Conservation (phyloP, 208 protist species). For the Trypanosoma avium region DNA sequence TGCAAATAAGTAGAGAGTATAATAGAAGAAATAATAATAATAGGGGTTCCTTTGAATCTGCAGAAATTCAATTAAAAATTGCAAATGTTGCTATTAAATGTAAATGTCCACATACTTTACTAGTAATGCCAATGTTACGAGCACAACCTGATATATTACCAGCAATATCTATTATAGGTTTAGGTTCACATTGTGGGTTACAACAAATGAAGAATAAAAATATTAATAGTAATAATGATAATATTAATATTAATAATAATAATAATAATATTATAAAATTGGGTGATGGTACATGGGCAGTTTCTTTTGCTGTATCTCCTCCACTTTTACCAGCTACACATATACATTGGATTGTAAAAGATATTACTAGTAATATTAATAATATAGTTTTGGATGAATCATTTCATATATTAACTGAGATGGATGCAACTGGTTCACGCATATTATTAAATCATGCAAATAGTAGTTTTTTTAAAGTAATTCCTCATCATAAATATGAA, state of each 20-base stretch:
- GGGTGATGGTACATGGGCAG: conserved; percentile 27
- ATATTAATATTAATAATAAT: conserved; percentile 8
- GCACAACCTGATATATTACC: conserved; percentile 54
- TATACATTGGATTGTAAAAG: conserved; percentile 52
- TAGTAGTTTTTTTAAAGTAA: conserved; percentile 51
- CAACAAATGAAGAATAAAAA: background rate
- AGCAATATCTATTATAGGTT: conserved; percentile 51
- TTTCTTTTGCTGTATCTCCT: conserved; percentile 52
- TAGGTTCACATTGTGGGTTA: conserved; percentile 71
- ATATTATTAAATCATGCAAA: conserved; percentile 34
- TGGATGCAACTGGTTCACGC: conserved; percentile 3
- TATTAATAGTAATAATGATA: background rate
- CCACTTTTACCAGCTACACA: conserved; percentile 49
- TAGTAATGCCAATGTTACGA: conserved; percentile 75
- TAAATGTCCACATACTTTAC: conserved; percentile 89
- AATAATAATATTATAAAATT: conserved; percentile 19
- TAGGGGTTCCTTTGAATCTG: background rate
- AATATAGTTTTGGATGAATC: conserved; percentile 37
- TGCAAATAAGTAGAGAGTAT: background rate
- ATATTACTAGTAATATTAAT: background rate
- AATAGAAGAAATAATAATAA: too few species aligned
- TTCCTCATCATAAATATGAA: conserved; percentile 53
- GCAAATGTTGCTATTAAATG: conserved; percentile 80
- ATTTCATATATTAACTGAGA: conserved; percentile 25
- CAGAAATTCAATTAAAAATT: conserved; percentile 79